Evolutionary conservation across 345 rosid species (phyloP), one percentile per base, ranked within the genome.

Genomic region (Limnanthes douglasii): DNA sequence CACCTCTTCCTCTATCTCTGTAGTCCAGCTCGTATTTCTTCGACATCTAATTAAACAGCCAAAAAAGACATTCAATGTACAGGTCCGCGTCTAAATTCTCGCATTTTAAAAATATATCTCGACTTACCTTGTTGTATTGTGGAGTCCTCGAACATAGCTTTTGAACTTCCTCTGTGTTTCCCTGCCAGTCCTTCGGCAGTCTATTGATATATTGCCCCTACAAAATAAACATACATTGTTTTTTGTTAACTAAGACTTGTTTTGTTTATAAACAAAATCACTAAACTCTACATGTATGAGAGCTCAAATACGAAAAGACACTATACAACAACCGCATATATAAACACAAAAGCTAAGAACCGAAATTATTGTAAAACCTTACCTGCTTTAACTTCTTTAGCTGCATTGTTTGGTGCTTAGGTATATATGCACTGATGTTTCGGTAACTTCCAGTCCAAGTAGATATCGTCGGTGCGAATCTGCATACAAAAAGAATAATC

Each of bases 361-460:
- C n/a, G n/a, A n/a, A n/a, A n/a, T n/a, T n/a, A n/a, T n/a, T n/a
- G n/a, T n/a, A n/a, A n/a, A n/a, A n/a, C 36, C 19, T 54, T 31
- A 75, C 92, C 70, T 65, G 93, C 42, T 69, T 43, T 11, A 35
- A 43, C 44, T 48, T 75, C 50, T 59, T 88, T 29, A 69, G 70
- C 64, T 61, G 78, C 71, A 75, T 48, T 10, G 86, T 70, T 39
- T 75, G 88, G 40, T 73, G 90, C 68, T 67, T 82, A 1, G 93
- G 93, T 44, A 78, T 48, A 36, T 61, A 72, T 6, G 57, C 86
- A 47, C 50, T 60, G 78, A 88, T 76, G 37, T 68, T 66, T 57
- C 95, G 60, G 57, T 71, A 70, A 49, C 81, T 78, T 38, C 95
- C 95, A 0, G 84, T 72, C 78, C 83, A 88, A 11, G 93, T 82